Percentiles rank a stretch among this genome's conserved stretches.
These are phyloP conservation scores for Alnus rubra DNA, from an alignment of 306 rosid genomes.

Conservation along the genomic window DNA sequence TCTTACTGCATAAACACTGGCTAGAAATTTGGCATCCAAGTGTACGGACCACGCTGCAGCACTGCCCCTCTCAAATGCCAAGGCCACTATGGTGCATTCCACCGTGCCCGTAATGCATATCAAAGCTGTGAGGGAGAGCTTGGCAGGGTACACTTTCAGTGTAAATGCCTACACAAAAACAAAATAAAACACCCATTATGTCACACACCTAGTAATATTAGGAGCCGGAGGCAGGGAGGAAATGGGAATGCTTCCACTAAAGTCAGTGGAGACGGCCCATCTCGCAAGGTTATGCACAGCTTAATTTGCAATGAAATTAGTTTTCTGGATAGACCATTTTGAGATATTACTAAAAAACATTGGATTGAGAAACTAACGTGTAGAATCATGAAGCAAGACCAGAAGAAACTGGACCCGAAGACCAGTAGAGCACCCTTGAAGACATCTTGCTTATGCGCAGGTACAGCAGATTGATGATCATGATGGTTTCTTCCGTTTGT, in stretches of 20 bases:
- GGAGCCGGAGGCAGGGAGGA: too few species aligned
- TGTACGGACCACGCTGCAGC: conserved; percentile 50
- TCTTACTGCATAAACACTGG: conserved; percentile 48
- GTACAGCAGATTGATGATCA: conserved; percentile 8
- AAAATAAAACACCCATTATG: not conserved
- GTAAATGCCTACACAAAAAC: conserved; percentile 39
- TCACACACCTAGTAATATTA: too few species aligned
- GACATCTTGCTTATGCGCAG: conserved; percentile 30
- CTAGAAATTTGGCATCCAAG: conserved; percentile 38
- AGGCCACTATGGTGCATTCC: conserved; percentile 38
- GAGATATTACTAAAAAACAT: not conserved
- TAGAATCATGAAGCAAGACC: conserved; percentile 51
- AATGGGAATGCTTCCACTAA: too few species aligned
- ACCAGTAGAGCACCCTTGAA: conserved; percentile 51
- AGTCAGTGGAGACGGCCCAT: too few species aligned
- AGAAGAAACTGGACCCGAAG: conserved; percentile 40
- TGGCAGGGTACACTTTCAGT: conserved; percentile 46
- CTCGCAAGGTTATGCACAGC: too few species aligned
- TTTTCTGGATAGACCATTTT: too few species aligned
- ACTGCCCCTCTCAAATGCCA: conserved; percentile 43
- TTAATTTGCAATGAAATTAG: too few species aligned
- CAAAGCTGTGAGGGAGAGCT: conserved; percentile 49
- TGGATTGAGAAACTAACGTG: conserved; percentile 32
- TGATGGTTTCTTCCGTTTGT: conserved; percentile 19
- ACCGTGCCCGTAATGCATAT: conserved; percentile 43